Percentiles rank a stretch among this genome's conserved stretches.
These are phyloP conservation scores for Tolypocladium endophyticum DNA, from an alignment of 2,329 filamentous ascomycete species.

Conservation along the genomic window DNA sequence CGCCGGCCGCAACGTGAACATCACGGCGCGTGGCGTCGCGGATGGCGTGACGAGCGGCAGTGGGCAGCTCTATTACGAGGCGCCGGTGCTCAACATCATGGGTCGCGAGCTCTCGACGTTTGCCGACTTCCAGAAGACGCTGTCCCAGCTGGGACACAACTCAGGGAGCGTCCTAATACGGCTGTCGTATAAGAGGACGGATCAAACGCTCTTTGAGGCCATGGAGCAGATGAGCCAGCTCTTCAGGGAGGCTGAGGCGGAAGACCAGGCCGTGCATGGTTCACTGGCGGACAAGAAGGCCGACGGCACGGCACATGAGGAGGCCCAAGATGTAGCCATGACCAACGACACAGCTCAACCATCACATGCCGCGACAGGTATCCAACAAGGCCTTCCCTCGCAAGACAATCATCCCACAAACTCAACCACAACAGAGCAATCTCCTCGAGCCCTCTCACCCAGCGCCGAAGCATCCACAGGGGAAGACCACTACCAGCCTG, in stretches of 20 bases:
- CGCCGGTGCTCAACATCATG: constrained; percentile 75
- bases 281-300: constrained; percentile 1
- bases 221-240: constrained; percentile 71
- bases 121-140: constrained; percentile 75
- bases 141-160: constrained; percentile 80
- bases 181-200: constrained; percentile 65
- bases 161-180: constrained; percentile 71
- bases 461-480: constrained; percentile 1
- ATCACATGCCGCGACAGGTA: neutral
- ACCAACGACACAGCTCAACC: constrained; percentile 7
- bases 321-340: constrained; percentile 13
- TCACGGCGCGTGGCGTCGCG: constrained; percentile 75
- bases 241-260: constrained; percentile 45
- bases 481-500: constrained; percentile 32
- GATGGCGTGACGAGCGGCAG: constrained; percentile 42
- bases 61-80: constrained; percentile 80
- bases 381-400: neutral
- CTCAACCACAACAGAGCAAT: constrained; percentile 9
- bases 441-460: constrained; percentile 1
- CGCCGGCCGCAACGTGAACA: constrained; percentile 54
- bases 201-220: constrained; percentile 72
- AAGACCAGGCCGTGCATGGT: constrained; percentile 7
- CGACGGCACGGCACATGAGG: constrained; percentile 5
- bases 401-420: constrained; percentile 1
- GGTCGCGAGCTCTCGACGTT: constrained; percentile 69